Conservation (phyloP, 2,329 filamentous ascomycete species). For the Blumeriella jaapii region DNA sequence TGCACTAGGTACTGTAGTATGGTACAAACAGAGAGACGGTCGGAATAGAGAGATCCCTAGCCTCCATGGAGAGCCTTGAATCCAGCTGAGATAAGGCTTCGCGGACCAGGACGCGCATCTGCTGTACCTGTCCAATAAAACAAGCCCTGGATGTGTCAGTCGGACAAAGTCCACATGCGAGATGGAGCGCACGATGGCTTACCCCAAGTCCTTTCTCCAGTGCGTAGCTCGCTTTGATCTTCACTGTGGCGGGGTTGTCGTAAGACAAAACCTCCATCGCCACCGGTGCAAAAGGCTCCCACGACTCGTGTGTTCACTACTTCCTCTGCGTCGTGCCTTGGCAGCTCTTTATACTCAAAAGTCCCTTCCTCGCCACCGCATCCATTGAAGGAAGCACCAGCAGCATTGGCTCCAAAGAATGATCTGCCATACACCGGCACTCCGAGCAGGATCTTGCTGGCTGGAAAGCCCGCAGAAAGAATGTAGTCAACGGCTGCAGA, state of each 20-base stretch:
- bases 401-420: constrained; percentile 53
- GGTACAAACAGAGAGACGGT: too few species aligned
- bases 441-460: constrained; percentile 62
- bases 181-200: constrained; percentile 8
- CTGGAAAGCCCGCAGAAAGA: constrained; percentile 51
- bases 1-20: too few species aligned
- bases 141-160: constrained; percentile 41
- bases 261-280: constrained; percentile 72
- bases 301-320: constrained; percentile 54
- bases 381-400: constrained; percentile 49
- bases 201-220: constrained; percentile 58
- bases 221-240: constrained; percentile 63
- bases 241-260: constrained; percentile 66
- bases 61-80: constrained; percentile 42
- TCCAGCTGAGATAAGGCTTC: constrained; percentile 46
- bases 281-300: constrained; percentile 61
- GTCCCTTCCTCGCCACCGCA: constrained; percentile 52
- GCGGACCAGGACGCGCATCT: constrained; percentile 47
- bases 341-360: constrained; percentile 64
- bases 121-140: constrained; percentile 76
- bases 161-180: background rate
- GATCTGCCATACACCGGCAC: constrained; percentile 67
- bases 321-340: constrained; percentile 49
- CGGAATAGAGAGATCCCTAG: too few species aligned
- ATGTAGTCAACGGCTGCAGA: constrained; percentile 56